Evolutionary conservation across 257 asterid genomes (phyloP).

Genomic region (Solanum stenotomum): DNA sequence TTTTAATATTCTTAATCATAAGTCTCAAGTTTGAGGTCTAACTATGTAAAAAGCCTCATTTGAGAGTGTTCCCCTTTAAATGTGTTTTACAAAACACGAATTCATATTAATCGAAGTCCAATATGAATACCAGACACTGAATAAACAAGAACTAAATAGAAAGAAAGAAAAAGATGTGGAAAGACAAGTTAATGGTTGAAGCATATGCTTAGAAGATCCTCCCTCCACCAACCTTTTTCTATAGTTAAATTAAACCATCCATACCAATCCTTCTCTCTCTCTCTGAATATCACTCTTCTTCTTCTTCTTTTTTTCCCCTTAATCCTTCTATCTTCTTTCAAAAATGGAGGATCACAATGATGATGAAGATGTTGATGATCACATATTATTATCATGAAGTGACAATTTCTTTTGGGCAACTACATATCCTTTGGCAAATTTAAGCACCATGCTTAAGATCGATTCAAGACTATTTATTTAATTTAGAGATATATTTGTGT

Average conservation of each 20-base stretch:
- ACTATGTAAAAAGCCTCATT: not conserved
- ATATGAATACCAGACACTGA: not conserved
- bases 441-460: not conserved
- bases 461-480: not conserved
- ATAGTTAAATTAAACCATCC: not conserved
- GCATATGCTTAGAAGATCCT: conserved; percentile 12
- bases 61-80: accelerated
- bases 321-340: not conserved
- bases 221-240: not conserved
- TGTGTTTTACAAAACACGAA: accelerated
- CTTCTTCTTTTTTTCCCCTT: not conserved
- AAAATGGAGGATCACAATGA: conserved; percentile 1
- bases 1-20: not conserved
- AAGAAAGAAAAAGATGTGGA: not conserved
- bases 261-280: not conserved
- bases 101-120: accelerated
- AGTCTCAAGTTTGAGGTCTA: not conserved
- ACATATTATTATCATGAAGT: not conserved
- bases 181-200: conserved; percentile 1
- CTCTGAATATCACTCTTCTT: not conserved
- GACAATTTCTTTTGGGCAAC: not conserved
- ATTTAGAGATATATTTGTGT: not conserved
- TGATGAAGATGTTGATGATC: not conserved
- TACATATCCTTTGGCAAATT: not conserved
- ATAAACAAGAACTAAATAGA: not conserved